Percentiles rank a stretch among this genome's conserved stretches.
phyloP scores from a whole-genome alignment of 495 filamentous ascomycete species.

The Penicillium goetzii region DNA sequence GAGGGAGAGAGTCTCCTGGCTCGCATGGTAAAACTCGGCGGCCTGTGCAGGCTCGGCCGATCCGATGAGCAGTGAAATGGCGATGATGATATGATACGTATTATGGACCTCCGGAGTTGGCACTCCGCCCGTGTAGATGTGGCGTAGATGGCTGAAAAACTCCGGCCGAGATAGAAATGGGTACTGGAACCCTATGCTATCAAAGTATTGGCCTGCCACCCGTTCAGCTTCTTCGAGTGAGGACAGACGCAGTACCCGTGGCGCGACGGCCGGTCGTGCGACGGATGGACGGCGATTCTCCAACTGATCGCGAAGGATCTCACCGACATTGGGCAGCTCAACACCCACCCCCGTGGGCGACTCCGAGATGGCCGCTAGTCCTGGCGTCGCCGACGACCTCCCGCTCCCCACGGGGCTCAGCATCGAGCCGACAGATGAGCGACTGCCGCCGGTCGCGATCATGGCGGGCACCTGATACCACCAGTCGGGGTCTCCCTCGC shows the following conservation, averaged over 20 bases:
- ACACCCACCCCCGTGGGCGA: slow-evolving; percentile 34
- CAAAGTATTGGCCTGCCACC: slow-evolving; percentile 45
- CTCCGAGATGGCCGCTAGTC: slow-evolving; percentile 23
- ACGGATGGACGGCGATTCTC: slow-evolving; percentile 48
- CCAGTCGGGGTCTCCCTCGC: slow-evolving; percentile 45
- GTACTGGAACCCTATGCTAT: slow-evolving; percentile 51
- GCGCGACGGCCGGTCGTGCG: slow-evolving; percentile 41
- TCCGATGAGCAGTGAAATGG: slow-evolving; percentile 44
- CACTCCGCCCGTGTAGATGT: slow-evolving; percentile 44
- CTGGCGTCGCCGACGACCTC: slow-evolving; percentile 29
- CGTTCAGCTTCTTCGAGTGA: slow-evolving; percentile 48
- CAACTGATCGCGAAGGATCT: slow-evolving; percentile 51
- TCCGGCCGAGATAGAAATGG: slow-evolving; percentile 47
- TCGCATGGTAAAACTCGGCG: slow-evolving; percentile 46
- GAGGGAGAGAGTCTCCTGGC: slow-evolving; percentile 43
- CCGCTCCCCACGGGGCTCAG: slow-evolving; percentile 32
- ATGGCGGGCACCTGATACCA: slow-evolving; percentile 51
- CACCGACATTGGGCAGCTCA: slow-evolving; percentile 48
- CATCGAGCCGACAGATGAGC: slow-evolving; percentile 22
- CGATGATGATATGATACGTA: slow-evolving; percentile 49
- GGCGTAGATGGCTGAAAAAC: slow-evolving; percentile 41
- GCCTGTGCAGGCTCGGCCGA: slow-evolving; percentile 41
- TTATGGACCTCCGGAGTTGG: slow-evolving; percentile 44
- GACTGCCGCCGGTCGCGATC: slow-evolving; percentile 40
- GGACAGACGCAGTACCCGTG: slow-evolving; percentile 42